Conservation (phyloP, 2,329 filamentous ascomycete species). For the Colletotrichum spaethianum region DNA sequence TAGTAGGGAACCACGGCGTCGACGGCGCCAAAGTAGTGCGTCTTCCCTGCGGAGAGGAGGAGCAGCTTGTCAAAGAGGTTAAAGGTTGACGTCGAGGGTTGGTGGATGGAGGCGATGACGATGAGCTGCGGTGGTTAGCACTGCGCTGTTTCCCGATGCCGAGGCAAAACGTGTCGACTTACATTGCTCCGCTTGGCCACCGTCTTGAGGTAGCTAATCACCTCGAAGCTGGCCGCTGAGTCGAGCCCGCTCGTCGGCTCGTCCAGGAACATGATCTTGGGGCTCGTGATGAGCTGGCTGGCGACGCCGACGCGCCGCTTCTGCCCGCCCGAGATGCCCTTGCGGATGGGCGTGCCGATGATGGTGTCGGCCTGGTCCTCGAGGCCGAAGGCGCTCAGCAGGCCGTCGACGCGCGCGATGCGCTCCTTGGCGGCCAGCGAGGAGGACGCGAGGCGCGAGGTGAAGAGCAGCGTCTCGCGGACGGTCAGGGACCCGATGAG, state of each 20-base stretch:
- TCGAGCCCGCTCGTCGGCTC: constrained; percentile 89
- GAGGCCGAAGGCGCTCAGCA: constrained; percentile 82
- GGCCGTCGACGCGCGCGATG: constrained; percentile 70
- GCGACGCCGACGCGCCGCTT: constrained; percentile 86
- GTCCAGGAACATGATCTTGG: constrained; percentile 86
- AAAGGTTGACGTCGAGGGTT: constrained; percentile 85
- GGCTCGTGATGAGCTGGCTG: constrained; percentile 84
- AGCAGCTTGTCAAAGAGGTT: constrained; percentile 85
- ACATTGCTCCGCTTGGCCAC: constrained; percentile 78
- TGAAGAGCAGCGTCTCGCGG: constrained; percentile 83
- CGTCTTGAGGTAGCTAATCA: constrained; percentile 79
- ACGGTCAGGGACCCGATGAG: constrained; percentile 87
- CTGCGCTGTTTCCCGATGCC: background rate
- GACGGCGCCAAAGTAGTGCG: constrained; percentile 81
- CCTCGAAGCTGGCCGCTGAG: constrained; percentile 81
- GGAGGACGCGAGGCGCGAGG: constrained; percentile 75
- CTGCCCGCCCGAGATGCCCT: constrained; percentile 88
- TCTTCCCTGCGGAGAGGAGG: constrained; percentile 78
- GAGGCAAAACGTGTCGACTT: constrained; percentile 42
- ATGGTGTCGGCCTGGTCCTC: constrained; percentile 77
- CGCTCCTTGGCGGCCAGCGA: constrained; percentile 11
- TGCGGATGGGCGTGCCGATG: constrained; percentile 85
- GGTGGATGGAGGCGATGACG: constrained; percentile 87
- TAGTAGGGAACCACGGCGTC: constrained; percentile 74
- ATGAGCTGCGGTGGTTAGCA: constrained; percentile 67